Base-by-base conservation (phyloP, 768 basidiomycete genomes). In the Rhizopogon vinicolor region DNA sequence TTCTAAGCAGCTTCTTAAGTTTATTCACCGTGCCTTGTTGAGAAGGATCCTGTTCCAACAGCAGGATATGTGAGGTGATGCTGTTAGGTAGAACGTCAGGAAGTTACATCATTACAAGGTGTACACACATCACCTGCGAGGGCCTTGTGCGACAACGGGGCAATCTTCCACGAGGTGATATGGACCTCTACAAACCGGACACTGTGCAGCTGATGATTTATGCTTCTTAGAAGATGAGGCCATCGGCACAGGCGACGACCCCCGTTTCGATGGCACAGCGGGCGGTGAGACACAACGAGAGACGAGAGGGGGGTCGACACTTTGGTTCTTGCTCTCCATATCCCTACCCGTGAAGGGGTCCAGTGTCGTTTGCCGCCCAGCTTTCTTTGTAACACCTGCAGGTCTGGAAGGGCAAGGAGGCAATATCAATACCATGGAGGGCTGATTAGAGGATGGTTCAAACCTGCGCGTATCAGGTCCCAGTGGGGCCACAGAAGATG, bases 101-200 rank as follows among this genome's bases (percentile, higher is more conserved):
- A 19, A 18, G 3, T 7, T 10, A 41, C 19, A 31, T 19, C 13
- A 46, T 37, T 52, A 16, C 29, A 41, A 29, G 41, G 55, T 44
- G 55, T 52, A 39, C n/a, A 53, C 62, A 44, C 59, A 33, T 49
- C 33, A 87, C 87, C 81, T 85, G 53, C 73, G 68, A 1, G 81
- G 71, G 2, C 86, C 88, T 51, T 74, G 72, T 6, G 56, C 57
- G 3, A 86, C 75, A 22, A 81, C 62, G 14, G 85, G 80, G 62
- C 89, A 91, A 28, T 78, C 74, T 63, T 80, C 75, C 9, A 81
- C 58, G 19, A 73, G 56, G 65, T 86, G 85, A 41, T 69, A 65
- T 41, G 77, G 70, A 3, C 68, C 58, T 29, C 58, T 60, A 42
- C 88, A 89, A 41, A 87, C 70, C 3, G 68, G 63, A 58, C 87